These are phyloP conservation scores for Camillea tinctor DNA, from an alignment of 2,329 filamentous ascomycete genomes.

Conservation along the genomic window DNA sequence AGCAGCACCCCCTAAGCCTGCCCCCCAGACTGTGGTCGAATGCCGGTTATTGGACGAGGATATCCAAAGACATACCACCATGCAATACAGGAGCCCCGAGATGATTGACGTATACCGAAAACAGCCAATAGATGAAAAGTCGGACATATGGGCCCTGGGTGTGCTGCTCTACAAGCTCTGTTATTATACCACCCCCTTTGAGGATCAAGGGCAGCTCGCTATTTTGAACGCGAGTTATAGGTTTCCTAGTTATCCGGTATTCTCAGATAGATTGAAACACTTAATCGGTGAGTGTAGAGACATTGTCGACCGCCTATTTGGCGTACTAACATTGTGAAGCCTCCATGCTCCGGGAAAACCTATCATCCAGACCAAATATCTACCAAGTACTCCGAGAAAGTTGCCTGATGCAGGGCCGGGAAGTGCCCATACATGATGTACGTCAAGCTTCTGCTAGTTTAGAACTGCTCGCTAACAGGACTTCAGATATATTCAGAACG, in stretches of 20 bases:
- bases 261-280: conserved; percentile 85
- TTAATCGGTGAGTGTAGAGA: conserved; percentile 70
- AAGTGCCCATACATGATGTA: conserved; percentile 87
- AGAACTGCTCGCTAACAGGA: conserved; percentile 14
- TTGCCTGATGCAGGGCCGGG: conserved; percentile 83
- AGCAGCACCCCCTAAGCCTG: conserved; percentile 76
- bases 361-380: conserved; percentile 78
- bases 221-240: conserved; percentile 95
- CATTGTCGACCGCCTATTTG: conserved; percentile 4
- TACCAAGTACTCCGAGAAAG: conserved; percentile 88
- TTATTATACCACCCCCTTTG: conserved; percentile 98
- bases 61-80: conserved; percentile 91
- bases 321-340: conserved; percentile 46
- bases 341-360: conserved; percentile 86
- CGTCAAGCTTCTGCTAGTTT: conserved; percentile 33
- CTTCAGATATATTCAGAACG: conserved; percentile 69
- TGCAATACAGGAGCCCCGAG: conserved; percentile 96
- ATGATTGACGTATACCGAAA: conserved; percentile 99
- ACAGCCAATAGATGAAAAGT: conserved; percentile 96
- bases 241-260: conserved; percentile 82
- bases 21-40: conserved; percentile 82
- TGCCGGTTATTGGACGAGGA: conserved; percentile 94
- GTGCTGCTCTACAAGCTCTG: conserved; percentile 97
- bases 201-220: conserved; percentile 95
- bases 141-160: conserved; percentile 95